Percentiles rank a stretch among this genome's conserved stretches.
Evolutionary conservation across 2,329 filamentous ascomycete genomes (phyloP).

Genomic region (Cladophialophora chaetospira): DNA sequence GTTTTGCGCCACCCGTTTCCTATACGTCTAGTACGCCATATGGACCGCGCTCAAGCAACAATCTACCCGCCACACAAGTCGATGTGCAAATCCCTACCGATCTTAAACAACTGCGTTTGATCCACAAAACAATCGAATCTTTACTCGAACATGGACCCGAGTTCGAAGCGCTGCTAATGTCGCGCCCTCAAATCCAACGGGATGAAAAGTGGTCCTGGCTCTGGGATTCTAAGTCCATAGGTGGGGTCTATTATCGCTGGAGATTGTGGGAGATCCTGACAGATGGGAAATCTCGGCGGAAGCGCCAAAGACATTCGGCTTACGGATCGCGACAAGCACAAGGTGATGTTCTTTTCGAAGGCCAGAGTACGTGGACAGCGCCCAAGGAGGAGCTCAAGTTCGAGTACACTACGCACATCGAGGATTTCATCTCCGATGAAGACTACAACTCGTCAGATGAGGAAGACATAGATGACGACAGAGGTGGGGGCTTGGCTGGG

Average conservation of each 20-base stretch:
- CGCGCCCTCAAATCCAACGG: slow-evolving; percentile 74
- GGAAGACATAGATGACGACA: slow-evolving; percentile 62
- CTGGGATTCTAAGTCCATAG: slow-evolving; percentile 78
- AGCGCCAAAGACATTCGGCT: slow-evolving; percentile 18
- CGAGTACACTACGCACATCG: slow-evolving; percentile 74
- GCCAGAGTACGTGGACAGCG: slow-evolving; percentile 73
- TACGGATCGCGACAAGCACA: slow-evolving; percentile 33
- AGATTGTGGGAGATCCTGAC: slow-evolving; percentile 85
- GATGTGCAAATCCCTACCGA: slow-evolving; percentile 75
- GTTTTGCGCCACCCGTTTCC: slow-evolving; percentile 75
- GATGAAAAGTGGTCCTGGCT: slow-evolving; percentile 94
- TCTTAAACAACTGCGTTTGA: slow-evolving; percentile 75
- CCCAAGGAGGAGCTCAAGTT: slow-evolving; percentile 74
- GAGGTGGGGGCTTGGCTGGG: slow-evolving; percentile 45
- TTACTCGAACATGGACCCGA: slow-evolving; percentile 79
- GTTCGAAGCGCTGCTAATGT: slow-evolving; percentile 92
- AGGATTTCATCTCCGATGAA: slow-evolving; percentile 78
- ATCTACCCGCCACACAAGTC: slow-evolving; percentile 55
- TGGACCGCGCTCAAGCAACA: slow-evolving; percentile 43
- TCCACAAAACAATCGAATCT: slow-evolving; percentile 83
- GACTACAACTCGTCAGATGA: slow-evolving; percentile 88
- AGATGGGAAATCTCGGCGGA: slow-evolving; percentile 48
- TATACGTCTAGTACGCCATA: slow-evolving; percentile 56
- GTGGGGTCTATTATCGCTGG: slow-evolving; percentile 90
- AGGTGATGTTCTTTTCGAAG: slow-evolving; percentile 68